Conservation (phyloP, 2,329 filamentous ascomycete genomes). For the Aphanoascus verrucosus region DNA sequence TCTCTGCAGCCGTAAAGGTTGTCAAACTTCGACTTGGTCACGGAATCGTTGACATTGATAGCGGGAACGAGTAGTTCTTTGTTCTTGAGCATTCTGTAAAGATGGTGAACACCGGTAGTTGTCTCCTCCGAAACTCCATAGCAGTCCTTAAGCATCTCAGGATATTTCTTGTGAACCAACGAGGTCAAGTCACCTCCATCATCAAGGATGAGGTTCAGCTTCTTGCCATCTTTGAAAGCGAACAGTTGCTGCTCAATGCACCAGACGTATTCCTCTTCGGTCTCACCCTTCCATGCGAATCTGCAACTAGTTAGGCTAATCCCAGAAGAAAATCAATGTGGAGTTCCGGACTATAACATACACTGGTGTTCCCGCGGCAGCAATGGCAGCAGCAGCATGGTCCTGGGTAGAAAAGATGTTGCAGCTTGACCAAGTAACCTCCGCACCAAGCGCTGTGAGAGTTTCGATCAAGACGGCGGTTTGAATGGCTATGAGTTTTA, state of each 20-base stretch:
- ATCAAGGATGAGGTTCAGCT: constrained; percentile 97
- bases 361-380: constrained; percentile 83
- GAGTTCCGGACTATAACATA: constrained; percentile 25
- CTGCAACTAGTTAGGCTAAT: constrained; percentile 22
- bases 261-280: constrained; percentile 99
- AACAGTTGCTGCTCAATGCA: constrained; percentile 96
- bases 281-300: constrained; percentile 79
- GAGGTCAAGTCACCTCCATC: constrained; percentile 95
- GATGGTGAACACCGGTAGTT: constrained; percentile 98
- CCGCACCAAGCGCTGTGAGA: constrained; percentile 82
- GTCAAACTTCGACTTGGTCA: constrained; percentile 99
- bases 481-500: constrained; percentile 60
- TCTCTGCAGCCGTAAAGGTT: constrained; percentile 99
- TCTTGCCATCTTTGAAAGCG: constrained; percentile 93
- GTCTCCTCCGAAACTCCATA: constrained; percentile 99
- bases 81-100: constrained; percentile 96
- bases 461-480: constrained; percentile 99
- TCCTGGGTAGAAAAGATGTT: constrained; percentile 99
- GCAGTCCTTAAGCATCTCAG: constrained; percentile 96
- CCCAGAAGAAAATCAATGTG: constrained; percentile 9
- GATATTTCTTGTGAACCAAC: constrained; percentile 96
- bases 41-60: constrained; percentile 99
- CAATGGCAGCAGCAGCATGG: constrained; percentile 95
- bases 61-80: constrained; percentile 79
- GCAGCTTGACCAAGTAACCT: constrained; percentile 98